A percentile compares a stretch with the other conserved stretches of the same genome.
phyloP scores from a whole-genome alignment of 164 flowering plant genomes.

The Litsea cubeba region DNA sequence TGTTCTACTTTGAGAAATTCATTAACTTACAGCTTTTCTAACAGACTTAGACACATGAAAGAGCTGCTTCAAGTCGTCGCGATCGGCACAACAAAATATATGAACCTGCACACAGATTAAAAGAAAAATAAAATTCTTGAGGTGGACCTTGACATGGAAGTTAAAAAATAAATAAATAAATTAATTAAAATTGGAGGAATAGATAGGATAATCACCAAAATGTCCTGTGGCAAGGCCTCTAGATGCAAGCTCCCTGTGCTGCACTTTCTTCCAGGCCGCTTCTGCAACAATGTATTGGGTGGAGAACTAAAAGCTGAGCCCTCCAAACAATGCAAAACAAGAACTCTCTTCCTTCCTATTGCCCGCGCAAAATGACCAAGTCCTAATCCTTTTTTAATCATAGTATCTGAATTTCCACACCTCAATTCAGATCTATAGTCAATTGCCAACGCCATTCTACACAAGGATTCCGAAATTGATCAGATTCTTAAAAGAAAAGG shows the following conservation, averaged over 20 bases:
- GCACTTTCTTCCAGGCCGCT: conserved; percentile 2
- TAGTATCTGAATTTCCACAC: not conserved
- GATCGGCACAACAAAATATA: conserved; percentile 62
- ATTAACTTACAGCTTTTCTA: conserved; percentile 66
- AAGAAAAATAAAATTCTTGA: too few species aligned
- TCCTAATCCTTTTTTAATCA: not conserved
- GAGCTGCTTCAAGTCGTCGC: conserved; percentile 71
- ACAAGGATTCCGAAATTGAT: too few species aligned
- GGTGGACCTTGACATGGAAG: too few species aligned
- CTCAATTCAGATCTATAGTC: not conserved
- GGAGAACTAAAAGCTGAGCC: conserved; percentile 4
- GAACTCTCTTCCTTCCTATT: conserved; percentile 52
- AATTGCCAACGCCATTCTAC: not conserved
- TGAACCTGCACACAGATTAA: conserved; percentile 15
- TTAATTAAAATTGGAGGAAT: too few species aligned
- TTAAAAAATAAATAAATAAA: too few species aligned
- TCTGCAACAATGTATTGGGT: conserved; percentile 28
- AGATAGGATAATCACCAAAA: conserved; percentile 38
- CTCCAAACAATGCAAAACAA: conserved; percentile 23
- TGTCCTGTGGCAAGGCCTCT: conserved; percentile 59
- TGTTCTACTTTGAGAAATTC: too few species aligned
- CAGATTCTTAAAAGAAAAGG: too few species aligned
- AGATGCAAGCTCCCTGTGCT: conserved; percentile 24
- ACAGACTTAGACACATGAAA: conserved; percentile 53
- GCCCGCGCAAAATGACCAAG: conserved; percentile 20